Base-by-base conservation (phyloP, 2,329 filamentous ascomycete genomes). In the Ophioceras dolichostomum region DNA sequence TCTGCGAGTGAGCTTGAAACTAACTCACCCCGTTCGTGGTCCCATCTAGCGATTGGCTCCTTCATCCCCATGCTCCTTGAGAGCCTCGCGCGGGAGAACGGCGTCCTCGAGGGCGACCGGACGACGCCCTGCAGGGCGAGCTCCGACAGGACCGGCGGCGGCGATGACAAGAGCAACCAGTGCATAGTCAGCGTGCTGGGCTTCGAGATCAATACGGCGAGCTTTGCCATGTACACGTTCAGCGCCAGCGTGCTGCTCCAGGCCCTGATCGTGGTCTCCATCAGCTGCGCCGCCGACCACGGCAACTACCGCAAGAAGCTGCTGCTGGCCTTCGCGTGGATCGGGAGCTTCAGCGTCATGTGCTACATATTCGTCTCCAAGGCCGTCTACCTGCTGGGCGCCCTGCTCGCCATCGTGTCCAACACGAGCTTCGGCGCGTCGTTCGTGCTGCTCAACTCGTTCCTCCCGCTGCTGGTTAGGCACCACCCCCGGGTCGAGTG, bases 161-260 rank as follows among this genome's bases (percentile, higher is more conserved):
- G 63, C 38, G 47, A 53, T 30, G 61, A 66, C 46, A 64, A 65
- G 30, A 69, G 68, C 34, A 32, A 26, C 21, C 85, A 93, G 55
- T 98, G 91, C 53, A 67, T 96, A 41, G 76, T 96, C 41, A 75
- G 80, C 45, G 66, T 96, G 5, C 63, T 94, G 18, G 89, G 89
- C 5, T 58, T 83, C 41, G 80, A 94, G 51, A 80, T 98, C 61
- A 96, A 96, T 59, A 95, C 89, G 1, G 88, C 89, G 26, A 93
- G 84, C 57, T 95, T 96, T 57, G 89, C 56, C 55, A 94, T 96
- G 86, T 96, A 96, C 61, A 95, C 87, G 2, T 98, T 98, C 59
- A 94, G 87, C 40, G 67, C 93, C 51, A 93, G 85, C 54, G 91
- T 98, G 2, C 59, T 95, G 16, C 58, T 95, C 10, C 91, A 98